A percentile compares a stretch with the other conserved stretches of the same genome.
Conservation (phyloP, 208 protist genomes). For the Acanthamoeba triangularis region DNA sequence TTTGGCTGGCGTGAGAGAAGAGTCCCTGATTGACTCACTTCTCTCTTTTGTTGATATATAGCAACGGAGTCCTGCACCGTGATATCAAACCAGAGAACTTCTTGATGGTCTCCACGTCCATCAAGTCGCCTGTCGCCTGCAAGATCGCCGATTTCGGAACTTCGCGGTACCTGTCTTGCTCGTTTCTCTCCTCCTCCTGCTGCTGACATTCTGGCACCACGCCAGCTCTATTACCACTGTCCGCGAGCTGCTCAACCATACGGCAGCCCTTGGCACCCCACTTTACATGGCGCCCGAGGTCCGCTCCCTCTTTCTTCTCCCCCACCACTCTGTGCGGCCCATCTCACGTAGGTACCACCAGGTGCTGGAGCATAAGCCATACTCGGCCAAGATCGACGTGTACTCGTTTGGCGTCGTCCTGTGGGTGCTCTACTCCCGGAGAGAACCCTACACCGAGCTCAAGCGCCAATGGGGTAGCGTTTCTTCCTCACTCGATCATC, state of each 20-base stretch:
- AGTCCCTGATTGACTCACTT: background rate
- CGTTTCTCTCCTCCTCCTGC: too few relatives aligned
- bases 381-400: slow-evolving; percentile 68
- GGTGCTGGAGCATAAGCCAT: slow-evolving; percentile 67
- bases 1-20: too few relatives aligned
- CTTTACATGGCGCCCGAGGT: slow-evolving; percentile 73
- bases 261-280: slow-evolving; percentile 54
- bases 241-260: slow-evolving; percentile 60
- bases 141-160: slow-evolving; percentile 74
- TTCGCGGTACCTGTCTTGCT: background rate
- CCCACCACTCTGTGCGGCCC: too few relatives aligned
- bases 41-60: background rate
- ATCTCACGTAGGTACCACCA: too few relatives aligned
- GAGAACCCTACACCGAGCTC: slow-evolving; percentile 65
- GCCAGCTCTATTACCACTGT: slow-evolving; percentile 11
- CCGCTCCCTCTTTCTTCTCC: too few relatives aligned
- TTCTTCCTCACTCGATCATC: too few relatives aligned
- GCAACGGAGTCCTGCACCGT: slow-evolving; percentile 61
- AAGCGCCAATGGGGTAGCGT: slow-evolving; percentile 74
- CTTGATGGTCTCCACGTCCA: slow-evolving; percentile 8
- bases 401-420: slow-evolving; percentile 66
- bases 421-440: slow-evolving; percentile 58
- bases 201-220: too few relatives aligned
- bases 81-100: slow-evolving; percentile 58
- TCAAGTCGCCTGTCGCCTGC: slow-evolving; percentile 56